phyloP scores from a whole-genome alignment of 2,329 filamentous ascomycete species.

The Phialophora macrospora region DNA sequence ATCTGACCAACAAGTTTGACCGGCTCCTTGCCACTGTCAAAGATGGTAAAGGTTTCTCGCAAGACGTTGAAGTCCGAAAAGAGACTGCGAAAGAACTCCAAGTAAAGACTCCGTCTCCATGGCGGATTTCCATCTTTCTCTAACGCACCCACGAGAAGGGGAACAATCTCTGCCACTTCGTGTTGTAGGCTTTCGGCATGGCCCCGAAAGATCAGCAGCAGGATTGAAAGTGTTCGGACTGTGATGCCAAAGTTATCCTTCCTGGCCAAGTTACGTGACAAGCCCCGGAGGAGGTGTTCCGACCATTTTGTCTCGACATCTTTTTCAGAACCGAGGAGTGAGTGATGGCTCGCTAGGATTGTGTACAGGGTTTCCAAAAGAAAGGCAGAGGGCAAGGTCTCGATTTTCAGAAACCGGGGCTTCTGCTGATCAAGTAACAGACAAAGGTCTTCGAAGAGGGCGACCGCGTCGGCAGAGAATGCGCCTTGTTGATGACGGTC shows the following conservation, averaged over 20 bases:
- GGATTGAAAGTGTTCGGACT: constrained; percentile 30
- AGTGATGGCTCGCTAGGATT: constrained; percentile 81
- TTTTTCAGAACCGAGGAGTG: constrained; percentile 74
- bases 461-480: constrained; percentile 50
- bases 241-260: constrained; percentile 33
- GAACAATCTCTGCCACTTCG: constrained; percentile 82
- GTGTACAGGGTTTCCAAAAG: constrained; percentile 92
- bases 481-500: constrained; percentile 28
- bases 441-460: constrained; percentile 83
- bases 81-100: constrained; percentile 87
- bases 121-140: constrained; percentile 77
- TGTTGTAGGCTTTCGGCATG: constrained; percentile 22
- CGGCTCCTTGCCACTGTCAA: constrained; percentile 73
- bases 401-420: constrained; percentile 79
- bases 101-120: constrained; percentile 88
- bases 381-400: constrained; percentile 77
- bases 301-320: constrained; percentile 82
- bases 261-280: constrained; percentile 28
- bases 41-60: constrained; percentile 77
- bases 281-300: constrained; percentile 53
- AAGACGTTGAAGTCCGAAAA: constrained; percentile 81
- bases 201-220: constrained; percentile 23
- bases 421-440: constrained; percentile 83
- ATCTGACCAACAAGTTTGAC: constrained; percentile 80
- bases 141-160: constrained; percentile 80